Evolutionary conservation across 2,329 filamentous ascomycete species (phyloP).

Genomic region (Alternaria brassicicola): DNA sequence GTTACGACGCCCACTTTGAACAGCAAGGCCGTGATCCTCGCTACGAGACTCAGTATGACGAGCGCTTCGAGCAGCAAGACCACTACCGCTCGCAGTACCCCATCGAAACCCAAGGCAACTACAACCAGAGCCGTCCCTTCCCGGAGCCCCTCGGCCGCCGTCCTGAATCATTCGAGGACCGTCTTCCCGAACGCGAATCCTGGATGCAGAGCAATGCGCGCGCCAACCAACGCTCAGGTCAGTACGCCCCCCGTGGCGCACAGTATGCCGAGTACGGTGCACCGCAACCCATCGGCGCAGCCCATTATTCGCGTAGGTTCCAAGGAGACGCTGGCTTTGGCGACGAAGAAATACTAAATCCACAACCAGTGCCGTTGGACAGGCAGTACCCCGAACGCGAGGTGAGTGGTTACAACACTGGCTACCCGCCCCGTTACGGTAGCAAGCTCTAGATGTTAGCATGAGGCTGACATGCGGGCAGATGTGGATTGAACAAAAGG

Average conservation of each 20-base stretch:
- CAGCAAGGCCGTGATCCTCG: conserved; percentile 21
- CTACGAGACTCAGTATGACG: conserved; percentile 25
- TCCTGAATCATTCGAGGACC: conserved; percentile 45
- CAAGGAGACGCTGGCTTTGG: conserved; percentile 46
- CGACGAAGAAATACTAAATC: conserved; percentile 46
- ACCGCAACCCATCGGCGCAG: conserved; percentile 37
- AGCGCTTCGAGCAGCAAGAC: conserved; percentile 31
- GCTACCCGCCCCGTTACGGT: conserved; percentile 17
- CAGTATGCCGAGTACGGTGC: conserved; percentile 42
- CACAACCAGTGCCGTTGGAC: conserved; percentile 45
- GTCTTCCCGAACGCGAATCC: conserved; percentile 43
- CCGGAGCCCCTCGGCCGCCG: conserved; percentile 38
- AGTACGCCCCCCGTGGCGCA: conserved; percentile 27
- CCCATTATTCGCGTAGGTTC: conserved; percentile 43
- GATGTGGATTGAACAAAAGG: conserved; percentile 48
- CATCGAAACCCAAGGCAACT: conserved; percentile 17
- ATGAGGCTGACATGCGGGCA: conserved; percentile 20
- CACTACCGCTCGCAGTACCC: conserved; percentile 28
- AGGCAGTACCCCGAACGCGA: conserved; percentile 39
- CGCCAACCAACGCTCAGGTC: conserved; percentile 16
- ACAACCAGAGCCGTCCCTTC: conserved; percentile 17
- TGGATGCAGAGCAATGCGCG: conserved; percentile 41
- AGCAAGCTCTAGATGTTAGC: conserved; percentile 16
- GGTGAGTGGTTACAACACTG: conserved; percentile 31
- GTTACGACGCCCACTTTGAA: conserved; percentile 30